Conservation (phyloP, 2,329 filamentous ascomycete genomes). For the Fusarium pseudonygamai region DNA sequence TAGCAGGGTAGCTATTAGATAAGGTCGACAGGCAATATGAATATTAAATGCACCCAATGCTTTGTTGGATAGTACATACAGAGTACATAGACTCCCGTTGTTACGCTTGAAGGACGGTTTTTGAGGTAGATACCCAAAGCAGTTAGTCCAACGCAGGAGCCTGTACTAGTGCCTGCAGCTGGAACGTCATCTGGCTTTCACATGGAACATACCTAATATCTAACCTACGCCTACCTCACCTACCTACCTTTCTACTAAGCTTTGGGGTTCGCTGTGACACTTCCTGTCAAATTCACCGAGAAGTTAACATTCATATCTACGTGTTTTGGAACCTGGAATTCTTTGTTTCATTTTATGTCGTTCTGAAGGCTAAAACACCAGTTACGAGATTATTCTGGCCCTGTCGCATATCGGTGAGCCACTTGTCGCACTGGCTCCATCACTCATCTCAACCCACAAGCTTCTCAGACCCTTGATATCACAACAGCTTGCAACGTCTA, state of each 20-base stretch:
- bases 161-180: neutral
- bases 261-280: neutral
- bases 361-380: neutral
- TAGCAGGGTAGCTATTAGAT: neutral
- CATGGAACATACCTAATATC: conserved; percentile 17
- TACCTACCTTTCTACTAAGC: neutral
- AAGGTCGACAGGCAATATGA: neutral
- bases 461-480: neutral
- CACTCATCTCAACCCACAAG: neutral
- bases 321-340: neutral
- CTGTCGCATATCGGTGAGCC: neutral
- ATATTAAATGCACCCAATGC: neutral
- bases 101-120: neutral
- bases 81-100: neutral
- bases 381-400: neutral
- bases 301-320: neutral
- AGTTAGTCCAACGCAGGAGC: conserved; percentile 8
- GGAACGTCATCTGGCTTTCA: conserved; percentile 36
- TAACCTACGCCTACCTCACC: neutral
- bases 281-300: neutral
- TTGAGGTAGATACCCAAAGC: neutral
- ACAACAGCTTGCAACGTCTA: neutral
- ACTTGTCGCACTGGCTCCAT: conserved; percentile 20
- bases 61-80: neutral
- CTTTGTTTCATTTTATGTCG: neutral